Conservation (phyloP, 768 basidiomycete species). For the Mycena indigotica region DNA sequence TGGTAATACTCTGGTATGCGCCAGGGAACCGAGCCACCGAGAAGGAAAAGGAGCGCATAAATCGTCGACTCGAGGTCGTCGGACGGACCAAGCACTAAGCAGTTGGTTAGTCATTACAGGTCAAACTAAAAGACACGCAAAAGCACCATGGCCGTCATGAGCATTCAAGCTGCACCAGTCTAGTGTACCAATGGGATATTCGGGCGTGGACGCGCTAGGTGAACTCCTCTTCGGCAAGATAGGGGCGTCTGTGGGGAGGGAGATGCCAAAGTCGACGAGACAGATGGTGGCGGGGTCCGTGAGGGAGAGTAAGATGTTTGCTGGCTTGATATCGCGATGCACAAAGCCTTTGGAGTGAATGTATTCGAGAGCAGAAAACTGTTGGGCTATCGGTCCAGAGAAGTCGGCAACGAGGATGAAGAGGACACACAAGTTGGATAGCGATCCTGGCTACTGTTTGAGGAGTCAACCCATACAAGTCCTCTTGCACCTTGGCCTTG, state of each 20-base stretch:
- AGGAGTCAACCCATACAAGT: too few relatives aligned
- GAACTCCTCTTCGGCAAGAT: too few relatives aligned
- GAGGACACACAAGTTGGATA: too few relatives aligned
- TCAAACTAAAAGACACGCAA: not conserved
- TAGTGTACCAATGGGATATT: not conserved
- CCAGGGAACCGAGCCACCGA: slow-evolving; percentile 55
- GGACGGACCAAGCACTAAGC: slow-evolving; percentile 34
- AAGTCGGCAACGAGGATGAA: too few relatives aligned
- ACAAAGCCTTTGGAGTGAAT: slow-evolving; percentile 14
- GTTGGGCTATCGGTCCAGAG: too few relatives aligned
- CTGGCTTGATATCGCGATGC: slow-evolving; percentile 26
- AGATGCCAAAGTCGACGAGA: slow-evolving; percentile 17
- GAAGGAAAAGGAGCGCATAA: slow-evolving; percentile 56
- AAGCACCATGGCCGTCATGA: not conserved
- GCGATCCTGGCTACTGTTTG: too few relatives aligned
- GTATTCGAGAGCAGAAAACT: slow-evolving; percentile 14
- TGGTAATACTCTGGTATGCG: slow-evolving; percentile 17
- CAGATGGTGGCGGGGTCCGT: slow-evolving; percentile 10
- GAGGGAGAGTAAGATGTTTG: slow-evolving; percentile 10
- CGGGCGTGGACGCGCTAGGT: too few relatives aligned
- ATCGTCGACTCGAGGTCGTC: slow-evolving; percentile 63
- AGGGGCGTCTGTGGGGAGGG: not conserved
- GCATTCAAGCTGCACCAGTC: not conserved
- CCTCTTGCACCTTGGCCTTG: too few relatives aligned
- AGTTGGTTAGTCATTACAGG: not conserved